Percentiles rank a stretch among this genome's conserved stretches.
phyloP scores from a whole-genome alignment of 208 protist genomes.

The Vickermania spadyakhi region DNA sequence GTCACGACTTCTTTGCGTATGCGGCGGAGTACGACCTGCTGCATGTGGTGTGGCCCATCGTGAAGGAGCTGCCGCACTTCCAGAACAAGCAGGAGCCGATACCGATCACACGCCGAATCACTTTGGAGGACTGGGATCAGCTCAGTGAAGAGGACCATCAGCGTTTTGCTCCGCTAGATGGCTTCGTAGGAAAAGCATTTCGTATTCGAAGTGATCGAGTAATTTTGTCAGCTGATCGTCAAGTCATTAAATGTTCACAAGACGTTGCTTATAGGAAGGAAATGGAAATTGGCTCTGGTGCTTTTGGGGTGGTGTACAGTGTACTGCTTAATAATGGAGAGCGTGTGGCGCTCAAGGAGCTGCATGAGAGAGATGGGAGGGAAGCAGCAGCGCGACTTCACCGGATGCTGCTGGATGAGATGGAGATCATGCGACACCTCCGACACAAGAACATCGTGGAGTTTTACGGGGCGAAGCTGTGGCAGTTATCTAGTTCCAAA shows the following conservation, averaged over 20 bases:
- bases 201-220: neutral
- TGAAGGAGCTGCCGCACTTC: neutral
- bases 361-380: no score
- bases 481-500: neutral
- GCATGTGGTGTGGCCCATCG: neutral
- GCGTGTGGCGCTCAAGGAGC: constrained; percentile 5
- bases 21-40: neutral
- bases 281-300: neutral
- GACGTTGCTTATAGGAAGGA: neutral
- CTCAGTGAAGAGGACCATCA: neutral
- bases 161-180: neutral
- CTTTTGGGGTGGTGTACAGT: constrained; percentile 7
- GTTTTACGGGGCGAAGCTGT: neutral
- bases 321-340: constrained; percentile 5
- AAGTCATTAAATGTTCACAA: neutral
- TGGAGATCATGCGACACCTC: neutral
- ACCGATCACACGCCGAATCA: neutral
- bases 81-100: neutral
- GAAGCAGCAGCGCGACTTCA: no score
- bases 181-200: neutral
- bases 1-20: neutral
- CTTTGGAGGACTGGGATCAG: neutral
- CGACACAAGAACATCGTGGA: neutral
- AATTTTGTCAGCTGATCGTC: neutral
- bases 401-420: constrained; percentile 24